Evolutionary conservation across 2,329 filamentous ascomycete species (phyloP).

Genomic region (Sporothrix pseudoabietina): DNA sequence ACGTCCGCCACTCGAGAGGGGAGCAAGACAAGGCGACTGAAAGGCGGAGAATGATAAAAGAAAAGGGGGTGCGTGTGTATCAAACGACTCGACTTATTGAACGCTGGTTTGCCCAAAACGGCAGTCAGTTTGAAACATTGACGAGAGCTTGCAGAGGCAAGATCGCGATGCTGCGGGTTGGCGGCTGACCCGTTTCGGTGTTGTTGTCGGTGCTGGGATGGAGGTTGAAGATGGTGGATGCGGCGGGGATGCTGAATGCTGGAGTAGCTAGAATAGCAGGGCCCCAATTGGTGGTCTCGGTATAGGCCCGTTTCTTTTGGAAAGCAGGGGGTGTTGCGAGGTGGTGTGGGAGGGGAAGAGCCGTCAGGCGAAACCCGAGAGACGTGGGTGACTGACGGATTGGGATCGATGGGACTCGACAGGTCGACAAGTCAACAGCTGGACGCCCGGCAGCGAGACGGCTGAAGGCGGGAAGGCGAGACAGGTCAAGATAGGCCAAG

Average conservation of each 20-base stretch:
- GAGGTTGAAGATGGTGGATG: background rate
- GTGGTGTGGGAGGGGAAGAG: background rate
- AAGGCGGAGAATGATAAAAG: background rate
- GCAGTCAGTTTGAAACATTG: slow-evolving; percentile 16
- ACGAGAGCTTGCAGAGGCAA: slow-evolving; percentile 5
- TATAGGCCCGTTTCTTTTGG: background rate
- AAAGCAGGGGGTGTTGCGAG: background rate
- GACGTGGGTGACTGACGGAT: background rate
- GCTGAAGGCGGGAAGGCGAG: background rate
- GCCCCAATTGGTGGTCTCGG: background rate
- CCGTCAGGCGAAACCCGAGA: slow-evolving; percentile 8
- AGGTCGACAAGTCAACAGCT: background rate
- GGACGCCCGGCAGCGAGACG: background rate
- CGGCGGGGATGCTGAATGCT: background rate
- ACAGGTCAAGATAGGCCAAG: background rate
- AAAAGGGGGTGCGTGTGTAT: background rate
- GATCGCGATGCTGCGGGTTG: slow-evolving; percentile 10
- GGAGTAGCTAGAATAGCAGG: background rate
- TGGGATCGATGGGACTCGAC: background rate
- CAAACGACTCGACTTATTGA: background rate
- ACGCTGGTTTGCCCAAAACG: slow-evolving; percentile 9
- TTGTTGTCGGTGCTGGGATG: background rate
- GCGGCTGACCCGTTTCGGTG: slow-evolving; percentile 1
- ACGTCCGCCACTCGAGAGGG: slow-evolving; percentile 2
- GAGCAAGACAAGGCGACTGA: slow-evolving; percentile 1